A percentile compares a stretch with the other conserved stretches of the same genome.
phyloP scores from a whole-genome alignment of 164 flowering plant species.

The Piper betle region DNA sequence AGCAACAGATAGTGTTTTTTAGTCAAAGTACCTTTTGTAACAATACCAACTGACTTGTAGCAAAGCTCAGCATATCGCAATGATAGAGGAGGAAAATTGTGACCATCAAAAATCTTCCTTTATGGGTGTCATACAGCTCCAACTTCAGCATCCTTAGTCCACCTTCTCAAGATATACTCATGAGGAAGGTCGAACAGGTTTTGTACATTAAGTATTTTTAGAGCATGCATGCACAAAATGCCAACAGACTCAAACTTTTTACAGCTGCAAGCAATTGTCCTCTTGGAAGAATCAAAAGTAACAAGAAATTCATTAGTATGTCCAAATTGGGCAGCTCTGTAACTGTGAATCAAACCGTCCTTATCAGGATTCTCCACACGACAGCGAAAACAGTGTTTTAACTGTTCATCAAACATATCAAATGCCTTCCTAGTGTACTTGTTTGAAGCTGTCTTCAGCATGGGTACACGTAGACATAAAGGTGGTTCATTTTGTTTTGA shows the following conservation, averaged over 20 bases:
- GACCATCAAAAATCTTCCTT: neutral
- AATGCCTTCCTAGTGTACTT: neutral
- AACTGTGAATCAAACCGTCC: neutral
- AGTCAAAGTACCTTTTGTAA: neutral
- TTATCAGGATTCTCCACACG: neutral
- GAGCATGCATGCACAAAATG: neutral
- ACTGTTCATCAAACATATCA: neutral
- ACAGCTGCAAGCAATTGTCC: neutral
- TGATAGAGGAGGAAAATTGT: neutral
- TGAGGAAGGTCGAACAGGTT: neutral
- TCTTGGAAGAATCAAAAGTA: neutral
- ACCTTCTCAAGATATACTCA: conserved; percentile 4
- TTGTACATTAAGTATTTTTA: neutral
- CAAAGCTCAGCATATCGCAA: conserved; percentile 1
- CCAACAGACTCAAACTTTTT: conserved; percentile 1
- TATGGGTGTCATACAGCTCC: neutral
- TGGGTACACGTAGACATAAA: neutral
- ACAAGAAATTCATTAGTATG: neutral
- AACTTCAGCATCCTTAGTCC: conserved; percentile 1
- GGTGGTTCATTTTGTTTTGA: neutral
- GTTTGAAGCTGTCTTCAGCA: neutral
- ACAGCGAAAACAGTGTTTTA: neutral
- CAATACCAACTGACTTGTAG: neutral
- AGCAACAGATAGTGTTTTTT: neutral
- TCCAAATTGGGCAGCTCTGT: neutral